Base-by-base conservation (phyloP, 257 asterid genomes). In the Primulina eburnea region DNA sequence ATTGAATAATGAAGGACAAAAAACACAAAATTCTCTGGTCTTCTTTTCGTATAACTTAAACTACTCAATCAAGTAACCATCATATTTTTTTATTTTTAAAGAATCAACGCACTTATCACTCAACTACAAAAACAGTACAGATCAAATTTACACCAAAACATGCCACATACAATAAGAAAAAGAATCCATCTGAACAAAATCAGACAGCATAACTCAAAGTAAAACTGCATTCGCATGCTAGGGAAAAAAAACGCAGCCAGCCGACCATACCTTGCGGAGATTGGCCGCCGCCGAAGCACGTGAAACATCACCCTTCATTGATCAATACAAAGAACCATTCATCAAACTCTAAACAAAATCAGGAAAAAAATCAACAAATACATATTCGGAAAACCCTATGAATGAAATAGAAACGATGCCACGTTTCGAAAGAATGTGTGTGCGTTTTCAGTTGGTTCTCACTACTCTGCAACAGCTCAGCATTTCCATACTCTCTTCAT, bases 241-340 rank as follows among this genome's bases (percentile, higher is more conserved):
- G 1, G 4, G 4, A 28, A 28, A 28, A 28, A 28, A 28, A 28
- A 28, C 2, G 30, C 30, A 28, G 30, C 30, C 30, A 28, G 30
- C 30, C 30, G 30, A 4, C 33, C 32, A 71, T 62, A 68, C 71
- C 72, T 40, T 70, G 47, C 71, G 74, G 62, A 11, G 21, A 34
- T 62, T 66, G 52, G 16, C 17, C 35, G 77, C 57, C 71, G 14
- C 62, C 8, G 30, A 59, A 21, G 57, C 7, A 68, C 43, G 20
- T 4, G 73, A 50, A 70, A 50, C 65, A 35, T 28, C 56, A 12
- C 33, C 69, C 38, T 60, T 67, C 74, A 71, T 67, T 4, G 10
- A 30, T 24, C 50, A 33, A 55, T 5, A 56, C 57, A 47, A 62
- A 26, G 55, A 28, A 37, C n/a, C 20, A n/a, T 58, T 35, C 57